Evolutionary conservation across 179 eudicot species (phyloP), one percentile per base, ranked within the genome.

Genomic region (Camellia oleifera): DNA sequence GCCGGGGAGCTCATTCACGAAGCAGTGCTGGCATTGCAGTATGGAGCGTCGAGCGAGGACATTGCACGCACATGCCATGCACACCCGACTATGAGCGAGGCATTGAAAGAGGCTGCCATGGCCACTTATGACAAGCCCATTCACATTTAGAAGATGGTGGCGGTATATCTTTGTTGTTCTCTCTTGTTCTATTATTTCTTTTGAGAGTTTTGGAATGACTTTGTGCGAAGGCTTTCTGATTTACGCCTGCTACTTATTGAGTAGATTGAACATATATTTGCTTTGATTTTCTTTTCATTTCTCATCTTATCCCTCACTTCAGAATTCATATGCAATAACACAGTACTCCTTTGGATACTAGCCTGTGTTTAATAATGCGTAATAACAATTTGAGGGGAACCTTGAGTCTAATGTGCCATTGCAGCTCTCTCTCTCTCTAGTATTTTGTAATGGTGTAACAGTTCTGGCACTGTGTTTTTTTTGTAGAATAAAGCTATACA

Each of bases 61-160:
- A 32, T 32, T 32, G 32, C 32, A 32, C 32, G 32, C 32, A 32
- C 32, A 32, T 32, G 32, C 32, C 32, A 32, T 32, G 32, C 32
- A 32, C 32, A 32, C 32, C 32, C 32, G 32, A 32, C 32, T 32
- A 32, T 32, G 32, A 32, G 32, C 32, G 32, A 32, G 32, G 32
- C 32, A 32, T 32, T 32, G 32, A 32, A 32, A 32, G 32, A 32
- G 32, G 32, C 32, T 32, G 32, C 32, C 32, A 32, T 32, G 32
- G 32, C 32, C 32, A 32, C 32, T 32, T 32, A 32, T 32, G 32
- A 32, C 32, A 32, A 32, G 32, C 32, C 32, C 32, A 32, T 32
- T 32, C 32, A 32, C 32, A 32, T 32, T 32, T 32, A 32, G 32
- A 32, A 32, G 32, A 32, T 32, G 32, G 97, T 92, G 87, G 79